Conservation (phyloP, 257 asterid species). For the Apocynum venetum region DNA sequence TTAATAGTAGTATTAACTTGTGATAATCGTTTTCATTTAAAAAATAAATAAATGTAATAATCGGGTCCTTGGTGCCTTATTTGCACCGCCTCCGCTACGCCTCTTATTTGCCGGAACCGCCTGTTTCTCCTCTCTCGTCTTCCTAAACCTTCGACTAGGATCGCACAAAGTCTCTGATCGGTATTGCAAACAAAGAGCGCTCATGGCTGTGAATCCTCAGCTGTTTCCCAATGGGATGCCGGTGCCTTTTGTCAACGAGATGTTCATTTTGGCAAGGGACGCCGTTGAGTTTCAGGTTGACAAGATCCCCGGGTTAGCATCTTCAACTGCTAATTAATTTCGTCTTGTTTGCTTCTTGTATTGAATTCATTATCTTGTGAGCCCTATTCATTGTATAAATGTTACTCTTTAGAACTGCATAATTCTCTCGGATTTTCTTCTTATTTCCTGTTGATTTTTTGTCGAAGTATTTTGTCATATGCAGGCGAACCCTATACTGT, state of each 20-base stretch:
- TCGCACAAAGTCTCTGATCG: background rate
- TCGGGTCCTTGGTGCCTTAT: too few species aligned
- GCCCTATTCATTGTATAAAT: too few species aligned
- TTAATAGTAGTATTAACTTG: too few species aligned
- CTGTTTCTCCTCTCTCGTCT: background rate
- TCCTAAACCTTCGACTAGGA: background rate
- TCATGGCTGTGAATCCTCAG: conserved; percentile 89
- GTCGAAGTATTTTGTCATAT: background rate
- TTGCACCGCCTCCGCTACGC: too few species aligned
- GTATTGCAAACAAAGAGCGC: background rate
- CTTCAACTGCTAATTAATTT: background rate
- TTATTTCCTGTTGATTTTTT: background rate
- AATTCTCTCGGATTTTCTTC: background rate
- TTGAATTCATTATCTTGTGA: background rate
- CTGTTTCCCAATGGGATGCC: conserved; percentile 85
- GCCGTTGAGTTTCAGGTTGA: conserved; percentile 92
- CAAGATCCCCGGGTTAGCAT: conserved; percentile 70
- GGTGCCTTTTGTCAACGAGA: conserved; percentile 78
- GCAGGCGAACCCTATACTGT: background rate
- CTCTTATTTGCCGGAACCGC: too few species aligned
- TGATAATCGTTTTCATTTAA: too few species aligned
- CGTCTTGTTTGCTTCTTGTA: background rate
- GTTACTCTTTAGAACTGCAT: background rate
- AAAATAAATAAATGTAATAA: too few species aligned
- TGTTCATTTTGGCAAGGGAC: conserved; percentile 77